Percentiles rank a stretch among this genome's conserved stretches.
phyloP scores from a whole-genome alignment of 1,139 yeast genomes.

The Zhuliangozyma blackwelliae region DNA sequence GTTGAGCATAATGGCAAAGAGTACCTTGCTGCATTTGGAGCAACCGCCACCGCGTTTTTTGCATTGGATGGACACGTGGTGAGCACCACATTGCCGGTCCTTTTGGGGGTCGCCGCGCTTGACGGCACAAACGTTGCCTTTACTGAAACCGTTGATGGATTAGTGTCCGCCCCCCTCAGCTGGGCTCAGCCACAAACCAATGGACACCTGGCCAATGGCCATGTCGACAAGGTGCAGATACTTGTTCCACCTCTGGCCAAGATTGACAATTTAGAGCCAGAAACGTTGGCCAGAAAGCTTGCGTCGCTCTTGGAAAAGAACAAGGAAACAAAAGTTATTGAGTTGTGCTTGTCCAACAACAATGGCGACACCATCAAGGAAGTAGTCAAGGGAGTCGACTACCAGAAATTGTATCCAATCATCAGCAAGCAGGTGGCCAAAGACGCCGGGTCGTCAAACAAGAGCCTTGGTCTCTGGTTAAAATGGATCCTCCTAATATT shows the following conservation, averaged over 20 bases:
- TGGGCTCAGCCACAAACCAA: slow-evolving; percentile 6
- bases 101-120: too few relatives aligned
- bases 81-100: too few relatives aligned
- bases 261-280: too few relatives aligned
- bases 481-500: slow-evolving; percentile 45
- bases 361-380: slow-evolving; percentile 32
- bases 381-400: slow-evolving; percentile 15
- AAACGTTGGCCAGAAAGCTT: too few relatives aligned
- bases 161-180: too few relatives aligned
- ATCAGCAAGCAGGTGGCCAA: slow-evolving; percentile 31
- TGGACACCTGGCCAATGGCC: slow-evolving; percentile 8
- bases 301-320: too few relatives aligned
- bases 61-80: too few relatives aligned
- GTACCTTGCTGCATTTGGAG: slow-evolving; percentile 1
- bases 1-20: slow-evolving; percentile 3
- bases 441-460: slow-evolving; percentile 26
- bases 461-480: slow-evolving; percentile 42
- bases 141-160: too few relatives aligned
- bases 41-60: too few relatives aligned
- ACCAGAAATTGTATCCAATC: slow-evolving; percentile 25
- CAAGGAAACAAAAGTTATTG: slow-evolving; percentile 10
- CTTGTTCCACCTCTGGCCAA: too few relatives aligned
- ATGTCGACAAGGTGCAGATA: not conserved
- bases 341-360: slow-evolving; percentile 32
- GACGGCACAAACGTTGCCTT: too few relatives aligned